A percentile compares a stretch with the other conserved stretches of the same genome.
Evolutionary conservation across 768 basidiomycete genomes (phyloP).

Genomic region (Trametes punicea): DNA sequence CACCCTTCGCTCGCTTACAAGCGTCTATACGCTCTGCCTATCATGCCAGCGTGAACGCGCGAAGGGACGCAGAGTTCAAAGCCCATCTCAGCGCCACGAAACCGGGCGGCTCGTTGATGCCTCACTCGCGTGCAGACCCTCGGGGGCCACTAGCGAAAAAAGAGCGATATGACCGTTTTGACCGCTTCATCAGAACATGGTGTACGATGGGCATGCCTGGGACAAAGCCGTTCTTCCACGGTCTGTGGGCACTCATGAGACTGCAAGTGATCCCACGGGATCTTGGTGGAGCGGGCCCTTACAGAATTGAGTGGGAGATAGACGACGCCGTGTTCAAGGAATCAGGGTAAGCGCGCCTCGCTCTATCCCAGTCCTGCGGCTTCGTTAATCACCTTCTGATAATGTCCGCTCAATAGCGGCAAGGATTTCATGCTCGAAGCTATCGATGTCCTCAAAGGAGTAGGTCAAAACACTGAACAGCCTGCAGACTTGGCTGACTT

Average conservation of each 20-base stretch:
- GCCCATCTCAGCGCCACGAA: conserved; percentile 78
- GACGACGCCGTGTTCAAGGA: conserved; percentile 95
- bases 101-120: conserved; percentile 76
- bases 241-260: conserved; percentile 74
- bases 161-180: conserved; percentile 74
- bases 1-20: conserved; percentile 83
- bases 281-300: conserved; percentile 75
- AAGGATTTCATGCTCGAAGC: conserved; percentile 95
- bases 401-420: conserved; percentile 51
- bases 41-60: conserved; percentile 74
- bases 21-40: conserved; percentile 83
- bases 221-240: conserved; percentile 82
- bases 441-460: conserved; percentile 87
- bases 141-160: conserved; percentile 60
- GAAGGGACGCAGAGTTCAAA: conserved; percentile 79
- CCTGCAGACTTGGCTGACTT: conserved; percentile 9
- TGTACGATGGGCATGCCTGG: conserved; percentile 87
- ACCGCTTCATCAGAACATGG: conserved; percentile 76
- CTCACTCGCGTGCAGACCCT: conserved; percentile 68
- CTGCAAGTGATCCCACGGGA: conserved; percentile 77
- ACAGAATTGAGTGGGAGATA: conserved; percentile 82
- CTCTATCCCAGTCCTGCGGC: conserved; percentile 15
- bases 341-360: conserved; percentile 66
- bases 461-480: conserved; percentile 36
- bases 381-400: conserved; percentile 23